Evolutionary conservation across 768 basidiomycete species (phyloP), one percentile per base, ranked within the genome.

Genomic region (Pisolithus marmoratus): DNA sequence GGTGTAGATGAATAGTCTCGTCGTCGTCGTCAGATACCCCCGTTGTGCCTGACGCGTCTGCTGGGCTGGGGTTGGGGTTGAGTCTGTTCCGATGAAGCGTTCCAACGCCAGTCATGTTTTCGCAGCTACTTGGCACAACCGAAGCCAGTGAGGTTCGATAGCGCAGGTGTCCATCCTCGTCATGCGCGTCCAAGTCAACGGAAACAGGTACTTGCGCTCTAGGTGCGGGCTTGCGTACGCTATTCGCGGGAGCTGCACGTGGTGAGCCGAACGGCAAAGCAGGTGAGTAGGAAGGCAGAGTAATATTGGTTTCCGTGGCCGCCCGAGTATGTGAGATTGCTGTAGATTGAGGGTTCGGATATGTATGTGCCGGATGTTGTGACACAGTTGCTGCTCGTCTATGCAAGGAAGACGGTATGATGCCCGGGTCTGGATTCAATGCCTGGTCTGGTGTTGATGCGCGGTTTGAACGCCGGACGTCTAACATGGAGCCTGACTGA

Each of bases 91-190:
- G 64, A 54, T 58, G 58, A 34, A 61, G 62, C 6, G 74, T 68
- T 27, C 85, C 85, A 26, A 87, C 57, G 12, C 85, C 85, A 12
- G 84, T 87, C 81, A 87, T 83, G 57, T 87, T 76, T 53, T 80
- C 78, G 31, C 67, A 74, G 42, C 66, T 72, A 43, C 69, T 74
- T 20, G 79, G 74, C 26, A 85, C 72, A 14, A 74, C 74, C 55
- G 82, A 84, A 3, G 82, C 78, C 24, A 82, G 64, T 49, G 78
- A 66, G 8, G 72, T 70, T 19, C 79, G 75, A 41, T 71, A 62
- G 31, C 59, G 63, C 40, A 50, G 60, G 42, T 58, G 64, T 51
- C 68, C 65, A 29, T 72, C 71, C 24, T 59, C 67, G 14, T 68
- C 64, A 17, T 58, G 67, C 12, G 64, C 64, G 47, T 67, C 63